Conservation (phyloP, 1,284 basidiomycete species). For the Fomitopsis schrenkii region DNA sequence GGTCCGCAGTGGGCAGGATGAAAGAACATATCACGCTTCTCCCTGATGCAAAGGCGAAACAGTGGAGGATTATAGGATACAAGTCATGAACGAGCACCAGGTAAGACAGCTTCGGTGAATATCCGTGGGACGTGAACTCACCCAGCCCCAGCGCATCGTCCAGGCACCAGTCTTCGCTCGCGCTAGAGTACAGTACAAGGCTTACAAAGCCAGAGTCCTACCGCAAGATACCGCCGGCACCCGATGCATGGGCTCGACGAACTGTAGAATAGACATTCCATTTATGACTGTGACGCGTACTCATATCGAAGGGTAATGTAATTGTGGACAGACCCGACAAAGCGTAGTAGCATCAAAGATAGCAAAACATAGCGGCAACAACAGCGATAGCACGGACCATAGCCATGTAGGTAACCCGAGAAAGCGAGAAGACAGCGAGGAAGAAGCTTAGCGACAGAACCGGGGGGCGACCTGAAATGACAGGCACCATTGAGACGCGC, state of each 20-base stretch:
- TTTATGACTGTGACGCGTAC: not conserved
- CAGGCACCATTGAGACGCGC: not conserved
- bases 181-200: not conserved
- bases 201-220: not conserved
- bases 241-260: not conserved
- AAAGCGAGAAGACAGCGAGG: not conserved
- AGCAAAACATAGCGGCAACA: not conserved
- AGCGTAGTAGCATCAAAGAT: not conserved
- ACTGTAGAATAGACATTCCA: not conserved
- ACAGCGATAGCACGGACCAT: not conserved
- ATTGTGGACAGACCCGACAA: not conserved
- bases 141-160: not conserved
- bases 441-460: not conserved
- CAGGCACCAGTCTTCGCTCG: not conserved
- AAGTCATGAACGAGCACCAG: not conserved
- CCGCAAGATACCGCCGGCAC: not conserved
- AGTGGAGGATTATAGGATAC: conserved; percentile 3
- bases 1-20: conserved; percentile 5
- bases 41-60: not conserved
- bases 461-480: not conserved
- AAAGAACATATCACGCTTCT: conserved; percentile 1
- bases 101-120: not conserved
- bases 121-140: not conserved
- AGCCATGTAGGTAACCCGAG: not conserved
- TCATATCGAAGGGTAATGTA: not conserved